Conservation (phyloP, 2,329 filamentous ascomycete species). For the Esteya vermicola region DNA sequence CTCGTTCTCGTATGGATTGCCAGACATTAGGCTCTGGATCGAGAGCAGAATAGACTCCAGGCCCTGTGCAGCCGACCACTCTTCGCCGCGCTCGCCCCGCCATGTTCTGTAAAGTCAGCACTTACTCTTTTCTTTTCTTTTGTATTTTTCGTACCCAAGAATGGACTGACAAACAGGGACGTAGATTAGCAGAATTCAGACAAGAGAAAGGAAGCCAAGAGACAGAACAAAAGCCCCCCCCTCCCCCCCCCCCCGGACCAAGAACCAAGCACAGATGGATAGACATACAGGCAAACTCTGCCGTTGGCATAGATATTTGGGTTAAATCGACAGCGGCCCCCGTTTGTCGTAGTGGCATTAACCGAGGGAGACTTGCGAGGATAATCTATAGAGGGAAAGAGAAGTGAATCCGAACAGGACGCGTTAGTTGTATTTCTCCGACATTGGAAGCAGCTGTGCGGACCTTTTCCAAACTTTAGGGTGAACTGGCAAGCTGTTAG, state of each 20-base stretch:
- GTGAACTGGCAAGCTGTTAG: conserved; percentile 41
- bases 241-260: too few relatives aligned
- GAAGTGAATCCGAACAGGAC: too few relatives aligned
- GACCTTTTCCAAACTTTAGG: conserved; percentile 64
- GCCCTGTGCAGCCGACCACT: conserved; percentile 94
- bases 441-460: conserved; percentile 2
- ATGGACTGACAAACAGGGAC: conserved; percentile 56
- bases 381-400: conserved; percentile 47
- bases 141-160: conserved; percentile 46
- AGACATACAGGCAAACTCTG: conserved; percentile 76
- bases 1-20: conserved; percentile 91
- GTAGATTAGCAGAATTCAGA: conserved; percentile 1
- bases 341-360: conserved; percentile 69
- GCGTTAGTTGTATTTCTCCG: too few relatives aligned
- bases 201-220: conserved; percentile 45
- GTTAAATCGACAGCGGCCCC: conserved; percentile 81
- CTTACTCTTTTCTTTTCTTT: background rate
- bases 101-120: conserved; percentile 55
- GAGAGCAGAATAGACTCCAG: conserved; percentile 89
- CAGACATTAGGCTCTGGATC: conserved; percentile 90
- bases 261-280: too few relatives aligned
- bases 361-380: conserved; percentile 52
- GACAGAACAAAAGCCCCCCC: conserved; percentile 28
- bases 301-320: conserved; percentile 90
- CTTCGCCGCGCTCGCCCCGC: conserved; percentile 77